Evolutionary conservation across 2,329 filamentous ascomycete genomes (phyloP), one percentile per base, ranked within the genome.

Genomic region (Colletotrichum orchidophilum): DNA sequence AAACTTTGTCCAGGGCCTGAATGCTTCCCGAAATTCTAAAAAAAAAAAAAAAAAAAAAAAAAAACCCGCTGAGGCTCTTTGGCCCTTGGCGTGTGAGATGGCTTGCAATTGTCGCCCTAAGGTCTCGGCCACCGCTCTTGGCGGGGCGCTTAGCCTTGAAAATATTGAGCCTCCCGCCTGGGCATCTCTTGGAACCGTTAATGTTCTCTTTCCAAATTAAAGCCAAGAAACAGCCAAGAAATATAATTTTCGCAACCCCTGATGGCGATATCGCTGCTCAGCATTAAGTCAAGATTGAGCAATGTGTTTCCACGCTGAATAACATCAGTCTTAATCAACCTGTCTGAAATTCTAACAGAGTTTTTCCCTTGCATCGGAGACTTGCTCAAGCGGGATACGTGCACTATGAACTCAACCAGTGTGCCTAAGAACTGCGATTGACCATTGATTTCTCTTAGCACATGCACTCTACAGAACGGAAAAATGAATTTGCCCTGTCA

Each of bases 271-370:
- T n/a, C 39, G 39, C 39, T 18, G 6, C 18, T 42, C 2, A 3
- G n/a, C n/a, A n/a, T n/a, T n/a, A n/a, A n/a, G n/a, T n/a, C n/a
- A 42, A n/a, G 4, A 18, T 7, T 9, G 39, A 4, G 39, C n/a
- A 3, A 18, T 42, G 18, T 42, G 3, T 42, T n/a, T n/a, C 7
- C 39, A 7, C 39, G 39, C 15, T 42, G 33, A 15, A 39, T 13
- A 5, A 13, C 12, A 0, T 2, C 1, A 5, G 35, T 15, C 13
- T 12, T 13, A n/a, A n/a, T n/a, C n/a, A n/a, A n/a, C n/a, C n/a
- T n/a, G n/a, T n/a, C n/a, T n/a, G n/a, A n/a, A n/a, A n/a, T n/a
- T n/a, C n/a, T n/a, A n/a, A n/a, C n/a, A n/a, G n/a, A n/a, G n/a
- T n/a, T n/a, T n/a, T n/a, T n/a, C n/a, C n/a, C n/a, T n/a, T n/a